phyloP scores from a whole-genome alignment of 2,329 filamentous ascomycete species.

The Neocatenulostroma microsporum region DNA sequence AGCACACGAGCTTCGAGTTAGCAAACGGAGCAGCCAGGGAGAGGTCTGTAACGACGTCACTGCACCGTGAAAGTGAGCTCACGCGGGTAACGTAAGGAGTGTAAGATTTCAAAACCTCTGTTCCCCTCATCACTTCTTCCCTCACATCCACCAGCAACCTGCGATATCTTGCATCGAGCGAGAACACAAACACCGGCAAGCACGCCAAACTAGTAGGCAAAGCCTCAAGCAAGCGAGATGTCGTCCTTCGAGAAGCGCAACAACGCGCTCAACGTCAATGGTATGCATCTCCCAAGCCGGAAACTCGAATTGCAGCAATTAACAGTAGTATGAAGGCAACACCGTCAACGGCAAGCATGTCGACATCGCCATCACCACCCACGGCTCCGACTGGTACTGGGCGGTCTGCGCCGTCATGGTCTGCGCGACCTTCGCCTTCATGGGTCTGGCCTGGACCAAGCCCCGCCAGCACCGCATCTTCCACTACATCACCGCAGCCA shows the following conservation, averaged over 20 bases:
- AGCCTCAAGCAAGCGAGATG: slow-evolving; percentile 7
- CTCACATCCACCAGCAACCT: neutral
- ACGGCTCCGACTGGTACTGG: slow-evolving; percentile 57
- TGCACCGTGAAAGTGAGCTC: too few relatives aligned
- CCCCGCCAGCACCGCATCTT: slow-evolving; percentile 52
- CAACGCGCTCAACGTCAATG: slow-evolving; percentile 41
- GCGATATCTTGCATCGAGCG: too few relatives aligned
- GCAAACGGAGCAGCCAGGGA: too few relatives aligned
- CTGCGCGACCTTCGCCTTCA: slow-evolving; percentile 45
- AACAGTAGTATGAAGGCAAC: slow-evolving; percentile 7
- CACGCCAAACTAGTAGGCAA: too few relatives aligned
- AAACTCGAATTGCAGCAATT: too few relatives aligned
- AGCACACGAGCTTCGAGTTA: too few relatives aligned
- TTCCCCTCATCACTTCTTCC: too few relatives aligned
- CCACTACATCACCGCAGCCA: slow-evolving; percentile 55
- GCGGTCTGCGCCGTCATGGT: slow-evolving; percentile 55
- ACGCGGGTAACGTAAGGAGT: too few relatives aligned
- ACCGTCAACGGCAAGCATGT: slow-evolving; percentile 6
- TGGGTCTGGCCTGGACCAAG: slow-evolving; percentile 47
- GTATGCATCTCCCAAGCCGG: too few relatives aligned
- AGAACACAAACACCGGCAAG: too few relatives aligned
- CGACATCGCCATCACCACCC: slow-evolving; percentile 52
- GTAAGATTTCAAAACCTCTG: too few relatives aligned
- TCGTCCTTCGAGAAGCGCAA: slow-evolving; percentile 28
- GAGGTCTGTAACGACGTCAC: too few relatives aligned